These are phyloP conservation scores for Suhomyces coccinellae DNA, from an alignment of 1,139 yeast genomes.

Conservation along the genomic window DNA sequence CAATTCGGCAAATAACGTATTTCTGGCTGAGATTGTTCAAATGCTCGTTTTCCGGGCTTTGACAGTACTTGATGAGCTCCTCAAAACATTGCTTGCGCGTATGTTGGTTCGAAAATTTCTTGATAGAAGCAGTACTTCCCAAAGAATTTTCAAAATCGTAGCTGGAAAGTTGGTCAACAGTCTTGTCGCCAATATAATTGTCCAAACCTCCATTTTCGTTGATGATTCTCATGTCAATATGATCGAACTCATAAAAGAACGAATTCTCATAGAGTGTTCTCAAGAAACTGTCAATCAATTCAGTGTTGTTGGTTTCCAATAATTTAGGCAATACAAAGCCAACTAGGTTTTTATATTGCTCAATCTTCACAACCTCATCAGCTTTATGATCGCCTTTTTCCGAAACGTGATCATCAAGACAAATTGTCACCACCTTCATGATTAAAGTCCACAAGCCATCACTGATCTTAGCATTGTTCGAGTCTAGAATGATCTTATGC, in stretches of 20 bases:
- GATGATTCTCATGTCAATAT: conserved; percentile 30
- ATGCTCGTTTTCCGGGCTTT: conserved; percentile 13
- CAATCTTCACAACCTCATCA: conserved; percentile 51
- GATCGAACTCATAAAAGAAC: conserved; percentile 50
- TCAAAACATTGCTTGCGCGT: conserved; percentile 35
- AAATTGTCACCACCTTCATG: conserved; percentile 42
- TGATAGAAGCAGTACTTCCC: conserved; percentile 35
- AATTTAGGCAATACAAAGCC: conserved; percentile 42
- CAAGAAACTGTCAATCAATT: conserved; percentile 44
- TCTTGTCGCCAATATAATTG: conserved; percentile 2
- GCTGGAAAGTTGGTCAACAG: conserved; percentile 21
- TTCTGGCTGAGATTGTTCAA: conserved; percentile 24
- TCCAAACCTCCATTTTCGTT: conserved; percentile 2
- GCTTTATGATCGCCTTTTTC: conserved; percentile 6
- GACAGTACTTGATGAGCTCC: conserved; percentile 33
- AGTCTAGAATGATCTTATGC: conserved; percentile 20
- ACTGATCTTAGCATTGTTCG: conserved; percentile 13
- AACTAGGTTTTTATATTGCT: conserved; percentile 47
- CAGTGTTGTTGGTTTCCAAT: conserved; percentile 23
- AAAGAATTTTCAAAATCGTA: conserved; percentile 31
- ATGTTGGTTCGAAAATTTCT: conserved; percentile 23
- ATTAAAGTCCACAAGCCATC: conserved; percentile 49
- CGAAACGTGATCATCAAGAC: conserved; percentile 30
- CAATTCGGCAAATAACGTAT: conserved; percentile 31
- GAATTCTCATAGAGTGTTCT: conserved; percentile 37